These are phyloP conservation scores for Ophiosphaerella narmari DNA, from an alignment of 2,329 filamentous ascomycete genomes.

Conservation along the genomic window DNA sequence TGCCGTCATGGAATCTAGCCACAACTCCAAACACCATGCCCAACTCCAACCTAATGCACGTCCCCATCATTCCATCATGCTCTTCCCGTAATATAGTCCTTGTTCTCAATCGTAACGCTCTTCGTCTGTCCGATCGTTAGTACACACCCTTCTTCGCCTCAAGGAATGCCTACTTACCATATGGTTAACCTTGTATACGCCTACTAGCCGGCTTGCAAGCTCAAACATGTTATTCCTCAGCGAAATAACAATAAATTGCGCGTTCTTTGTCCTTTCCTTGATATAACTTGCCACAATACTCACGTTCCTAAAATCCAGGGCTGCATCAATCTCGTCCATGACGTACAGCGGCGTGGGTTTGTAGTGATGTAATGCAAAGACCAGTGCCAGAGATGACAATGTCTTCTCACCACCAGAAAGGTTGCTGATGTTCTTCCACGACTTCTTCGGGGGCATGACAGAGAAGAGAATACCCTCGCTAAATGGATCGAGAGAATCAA, in stretches of 20 bases:
- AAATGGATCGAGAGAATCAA: conserved; percentile 95
- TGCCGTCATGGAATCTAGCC: background rate
- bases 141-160: background rate
- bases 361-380: conserved; percentile 98
- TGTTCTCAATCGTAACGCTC: conserved; percentile 59
- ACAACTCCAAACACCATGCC: conserved; percentile 8
- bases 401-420: conserved; percentile 97
- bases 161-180: conserved; percentile 61
- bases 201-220: conserved; percentile 89
- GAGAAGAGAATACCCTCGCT: conserved; percentile 95
- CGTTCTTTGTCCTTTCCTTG: conserved; percentile 98
- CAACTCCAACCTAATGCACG: background rate
- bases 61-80: conserved; percentile 9
- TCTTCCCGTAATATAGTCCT: conserved; percentile 48
- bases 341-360: conserved; percentile 97
- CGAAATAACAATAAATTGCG: conserved; percentile 98
- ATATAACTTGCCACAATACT: conserved; percentile 99
- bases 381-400: conserved; percentile 84
- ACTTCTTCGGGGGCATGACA: conserved; percentile 99
- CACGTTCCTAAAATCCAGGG: conserved; percentile 96
- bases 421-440: conserved; percentile 99
- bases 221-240: conserved; percentile 99
- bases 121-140: conserved; percentile 52
- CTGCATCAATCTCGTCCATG: conserved; percentile 99
- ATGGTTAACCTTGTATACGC: conserved; percentile 99